Percentiles rank a stretch among this genome's conserved stretches.
These are phyloP conservation scores for Boletus rex-veris DNA, from an alignment of 768 basidiomycete species.

Conservation along the genomic window DNA sequence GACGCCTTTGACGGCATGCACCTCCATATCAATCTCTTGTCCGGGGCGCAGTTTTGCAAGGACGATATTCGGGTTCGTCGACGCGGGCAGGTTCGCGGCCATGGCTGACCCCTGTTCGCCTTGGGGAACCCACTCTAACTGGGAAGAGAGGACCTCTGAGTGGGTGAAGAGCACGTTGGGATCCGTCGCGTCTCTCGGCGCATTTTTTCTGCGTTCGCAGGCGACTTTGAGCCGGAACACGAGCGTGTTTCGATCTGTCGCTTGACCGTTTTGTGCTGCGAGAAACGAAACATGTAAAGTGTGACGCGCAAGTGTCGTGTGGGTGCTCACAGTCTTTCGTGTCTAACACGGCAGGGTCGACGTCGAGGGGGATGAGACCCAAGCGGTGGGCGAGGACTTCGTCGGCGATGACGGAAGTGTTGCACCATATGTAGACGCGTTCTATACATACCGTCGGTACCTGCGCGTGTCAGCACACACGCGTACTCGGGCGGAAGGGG, in stretches of 20 bases:
- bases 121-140: conserved; percentile 74
- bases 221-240: conserved; percentile 74
- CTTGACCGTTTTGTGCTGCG: conserved; percentile 46
- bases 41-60: conserved; percentile 90
- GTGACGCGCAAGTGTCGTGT: neutral
- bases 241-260: conserved; percentile 88
- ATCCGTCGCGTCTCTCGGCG: conserved; percentile 49
- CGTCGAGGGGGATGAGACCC: conserved; percentile 84
- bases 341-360: conserved; percentile 76
- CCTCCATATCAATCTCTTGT: conserved; percentile 77
- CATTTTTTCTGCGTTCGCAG: conserved; percentile 60
- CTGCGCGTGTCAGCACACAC: conserved; percentile 36
- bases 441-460: conserved; percentile 92
- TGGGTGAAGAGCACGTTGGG: conserved; percentile 68
- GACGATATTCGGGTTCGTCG: conserved; percentile 80
- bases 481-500: neutral
- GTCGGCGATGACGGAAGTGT: conserved; percentile 90
- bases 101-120: conserved; percentile 76
- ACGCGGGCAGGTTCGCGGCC: conserved; percentile 47
- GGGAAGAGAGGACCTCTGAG: conserved; percentile 61
- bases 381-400: conserved; percentile 92
- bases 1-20: conserved; percentile 90
- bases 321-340: conserved; percentile 41
- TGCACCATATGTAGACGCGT: conserved; percentile 89
- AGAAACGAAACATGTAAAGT: neutral